A percentile compares a stretch with the other conserved stretches of the same genome.
Conservation (phyloP, 2,329 filamentous ascomycete species). For the Laburnicola sp. region DNA sequence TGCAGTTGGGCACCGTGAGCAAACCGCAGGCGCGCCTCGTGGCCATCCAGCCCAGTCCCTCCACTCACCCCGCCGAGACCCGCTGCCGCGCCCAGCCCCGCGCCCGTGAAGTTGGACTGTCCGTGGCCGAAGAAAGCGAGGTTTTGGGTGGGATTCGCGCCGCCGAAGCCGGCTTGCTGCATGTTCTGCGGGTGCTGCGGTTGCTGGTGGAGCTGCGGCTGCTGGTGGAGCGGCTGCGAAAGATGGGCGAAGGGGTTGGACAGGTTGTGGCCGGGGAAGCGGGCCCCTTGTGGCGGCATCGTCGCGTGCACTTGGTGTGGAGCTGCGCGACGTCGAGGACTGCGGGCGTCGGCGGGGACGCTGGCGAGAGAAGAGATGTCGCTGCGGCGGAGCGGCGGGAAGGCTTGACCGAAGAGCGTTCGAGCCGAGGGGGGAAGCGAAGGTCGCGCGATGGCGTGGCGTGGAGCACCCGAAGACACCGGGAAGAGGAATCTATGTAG, state of each 20-base stretch:
- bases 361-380: not conserved
- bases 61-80: conserved; percentile 54
- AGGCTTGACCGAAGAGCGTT: too few species aligned
- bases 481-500: too few species aligned
- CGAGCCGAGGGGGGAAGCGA: not conserved
- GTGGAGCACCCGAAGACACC: not conserved
- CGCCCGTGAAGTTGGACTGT: conserved; percentile 55
- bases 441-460: conserved; percentile 3
- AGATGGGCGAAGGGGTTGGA: conserved; percentile 63
- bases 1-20: conserved; percentile 67
- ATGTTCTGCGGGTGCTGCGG: conserved; percentile 59
- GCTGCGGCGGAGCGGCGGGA: too few species aligned
- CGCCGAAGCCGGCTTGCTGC: conserved; percentile 68
- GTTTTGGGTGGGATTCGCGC: conserved; percentile 60
- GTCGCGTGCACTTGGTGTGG: conserved; percentile 19
- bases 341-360: conserved; percentile 2
- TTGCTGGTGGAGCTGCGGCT: conserved; percentile 52
- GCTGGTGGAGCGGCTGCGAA: conserved; percentile 52
- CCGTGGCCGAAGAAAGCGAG: conserved; percentile 57
- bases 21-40: conserved; percentile 87
- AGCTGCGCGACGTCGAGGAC: conserved; percentile 4
- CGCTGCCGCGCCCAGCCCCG: conserved; percentile 58
- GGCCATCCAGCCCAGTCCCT: conserved; percentile 75
- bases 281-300: conserved; percentile 63
- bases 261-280: conserved; percentile 62